phyloP scores from a whole-genome alignment of 208 protist genomes.

The Borovskyia barvae region DNA sequence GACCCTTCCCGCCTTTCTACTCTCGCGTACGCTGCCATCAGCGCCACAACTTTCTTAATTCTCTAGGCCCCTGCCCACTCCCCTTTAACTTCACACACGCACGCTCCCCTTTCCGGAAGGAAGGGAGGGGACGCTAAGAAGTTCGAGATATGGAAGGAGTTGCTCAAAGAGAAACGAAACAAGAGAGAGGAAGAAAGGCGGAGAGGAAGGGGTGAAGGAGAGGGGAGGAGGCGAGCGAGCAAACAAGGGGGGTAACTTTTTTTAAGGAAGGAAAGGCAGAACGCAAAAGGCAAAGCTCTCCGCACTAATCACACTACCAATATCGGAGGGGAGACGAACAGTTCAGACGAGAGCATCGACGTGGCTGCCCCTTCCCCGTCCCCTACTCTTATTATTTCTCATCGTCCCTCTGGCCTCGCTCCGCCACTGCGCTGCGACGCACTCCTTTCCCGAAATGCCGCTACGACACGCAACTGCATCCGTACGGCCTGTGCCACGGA shows the following conservation, averaged over 20 bases:
- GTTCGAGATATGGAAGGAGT: no score
- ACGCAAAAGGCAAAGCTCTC: not conserved
- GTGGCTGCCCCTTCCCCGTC: no score
- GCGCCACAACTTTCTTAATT: no score
- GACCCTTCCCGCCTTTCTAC: no score
- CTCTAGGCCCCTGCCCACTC: no score
- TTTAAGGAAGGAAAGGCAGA: not conserved
- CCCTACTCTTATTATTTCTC: not conserved
- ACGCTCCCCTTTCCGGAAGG: no score
- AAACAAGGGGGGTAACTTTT: not conserved
- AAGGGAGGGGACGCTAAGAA: no score
- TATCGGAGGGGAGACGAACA: not conserved
- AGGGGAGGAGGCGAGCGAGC: not conserved
- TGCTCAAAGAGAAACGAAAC: not conserved
- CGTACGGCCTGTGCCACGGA: slow-evolving; percentile 27
- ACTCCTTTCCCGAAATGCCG: slow-evolving; percentile 20
- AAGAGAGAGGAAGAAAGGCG: not conserved
- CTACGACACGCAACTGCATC: slow-evolving; percentile 31
- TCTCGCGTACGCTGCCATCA: no score
- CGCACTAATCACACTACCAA: no score
- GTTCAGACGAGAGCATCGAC: not conserved
- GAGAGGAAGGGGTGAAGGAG: not conserved
- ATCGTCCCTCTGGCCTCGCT: not conserved
- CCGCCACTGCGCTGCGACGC: no score
- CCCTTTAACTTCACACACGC: no score